Evolutionary conservation across 179 eudicot species (phyloP).

Genomic region (Pouteria campechiana): DNA sequence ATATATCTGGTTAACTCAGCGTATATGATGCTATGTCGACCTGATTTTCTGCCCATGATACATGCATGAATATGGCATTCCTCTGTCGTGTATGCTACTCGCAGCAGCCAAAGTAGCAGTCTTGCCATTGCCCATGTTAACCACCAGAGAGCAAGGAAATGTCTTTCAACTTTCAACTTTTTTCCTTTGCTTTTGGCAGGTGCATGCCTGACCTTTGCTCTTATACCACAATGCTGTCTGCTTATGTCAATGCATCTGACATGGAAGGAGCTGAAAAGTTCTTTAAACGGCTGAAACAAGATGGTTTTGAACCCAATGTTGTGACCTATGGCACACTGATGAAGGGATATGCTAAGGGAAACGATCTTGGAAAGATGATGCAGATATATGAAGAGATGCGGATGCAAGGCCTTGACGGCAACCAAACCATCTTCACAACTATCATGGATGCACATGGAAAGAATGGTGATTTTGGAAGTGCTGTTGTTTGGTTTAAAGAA

Average conservation of each 20-base stretch:
- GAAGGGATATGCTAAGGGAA: constrained; percentile 67
- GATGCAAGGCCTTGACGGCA: constrained; percentile 44
- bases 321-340: constrained; percentile 73
- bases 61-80: too few species aligned
- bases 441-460: constrained; percentile 93
- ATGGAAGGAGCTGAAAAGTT: constrained; percentile 97
- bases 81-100: too few species aligned
- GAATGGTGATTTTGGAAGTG: constrained; percentile 65
- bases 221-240: constrained; percentile 75
- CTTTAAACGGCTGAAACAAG: constrained; percentile 57
- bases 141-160: too few species aligned
- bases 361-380: constrained; percentile 73
- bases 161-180: too few species aligned
- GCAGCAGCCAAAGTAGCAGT: too few species aligned
- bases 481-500: constrained; percentile 81
- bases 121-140: too few species aligned
- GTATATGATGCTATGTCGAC: too few species aligned
- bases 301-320: constrained; percentile 53
- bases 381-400: constrained; percentile 69
- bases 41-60: too few species aligned
- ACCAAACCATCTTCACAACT: constrained; percentile 68
- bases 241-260: constrained; percentile 82
- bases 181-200: constrained; percentile 23
- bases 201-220: constrained; percentile 85
- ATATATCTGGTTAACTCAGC: too few species aligned